Conservation (phyloP, 2,329 filamentous ascomycete species). For the Colletotrichum limetticola region DNA sequence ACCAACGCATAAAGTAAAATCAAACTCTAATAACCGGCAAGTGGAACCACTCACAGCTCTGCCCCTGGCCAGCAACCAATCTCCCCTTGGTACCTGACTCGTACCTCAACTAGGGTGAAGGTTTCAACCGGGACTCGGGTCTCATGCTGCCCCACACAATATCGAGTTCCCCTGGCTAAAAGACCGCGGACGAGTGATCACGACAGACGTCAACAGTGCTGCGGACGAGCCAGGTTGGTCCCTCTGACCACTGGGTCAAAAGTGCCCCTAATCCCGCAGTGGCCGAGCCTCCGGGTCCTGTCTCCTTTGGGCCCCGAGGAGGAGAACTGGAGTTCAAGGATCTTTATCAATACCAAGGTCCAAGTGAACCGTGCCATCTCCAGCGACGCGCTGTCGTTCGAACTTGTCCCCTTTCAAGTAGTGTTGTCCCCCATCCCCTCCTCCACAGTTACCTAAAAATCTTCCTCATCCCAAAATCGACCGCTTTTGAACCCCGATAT, state of each 20-base stretch:
- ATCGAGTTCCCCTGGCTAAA: conserved; percentile 17
- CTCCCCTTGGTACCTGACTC: conserved; percentile 28
- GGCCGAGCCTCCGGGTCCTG: conserved; percentile 19
- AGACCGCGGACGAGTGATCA: conserved; percentile 18
- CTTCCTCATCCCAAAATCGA: conserved; percentile 21
- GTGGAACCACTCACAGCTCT: conserved; percentile 21
- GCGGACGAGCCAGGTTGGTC: conserved; percentile 20
- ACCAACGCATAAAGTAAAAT: conserved; percentile 33
- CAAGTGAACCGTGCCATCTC: conserved; percentile 25
- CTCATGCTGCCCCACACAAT: conserved; percentile 22
- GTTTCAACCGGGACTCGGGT: conserved; percentile 30
- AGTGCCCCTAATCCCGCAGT: conserved; percentile 25
- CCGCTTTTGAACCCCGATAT: conserved; percentile 10
- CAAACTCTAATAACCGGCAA: conserved; percentile 33
- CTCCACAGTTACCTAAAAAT: conserved; percentile 33
- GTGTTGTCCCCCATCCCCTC: conserved; percentile 17
- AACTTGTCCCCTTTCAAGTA: conserved; percentile 26
- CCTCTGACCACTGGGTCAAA: conserved; percentile 26
- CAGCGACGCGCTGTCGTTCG: neutral
- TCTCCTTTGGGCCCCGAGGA: conserved; percentile 9
- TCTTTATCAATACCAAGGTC: conserved; percentile 18
- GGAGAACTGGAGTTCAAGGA: conserved; percentile 17
- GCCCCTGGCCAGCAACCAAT: conserved; percentile 23
- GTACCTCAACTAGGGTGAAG: conserved; percentile 21
- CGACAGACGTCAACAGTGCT: conserved; percentile 27